A percentile compares a stretch with the other conserved stretches of the same genome.
phyloP scores from a whole-genome alignment of 352 stramenopile species.

The Elongisporangium prolatum region DNA sequence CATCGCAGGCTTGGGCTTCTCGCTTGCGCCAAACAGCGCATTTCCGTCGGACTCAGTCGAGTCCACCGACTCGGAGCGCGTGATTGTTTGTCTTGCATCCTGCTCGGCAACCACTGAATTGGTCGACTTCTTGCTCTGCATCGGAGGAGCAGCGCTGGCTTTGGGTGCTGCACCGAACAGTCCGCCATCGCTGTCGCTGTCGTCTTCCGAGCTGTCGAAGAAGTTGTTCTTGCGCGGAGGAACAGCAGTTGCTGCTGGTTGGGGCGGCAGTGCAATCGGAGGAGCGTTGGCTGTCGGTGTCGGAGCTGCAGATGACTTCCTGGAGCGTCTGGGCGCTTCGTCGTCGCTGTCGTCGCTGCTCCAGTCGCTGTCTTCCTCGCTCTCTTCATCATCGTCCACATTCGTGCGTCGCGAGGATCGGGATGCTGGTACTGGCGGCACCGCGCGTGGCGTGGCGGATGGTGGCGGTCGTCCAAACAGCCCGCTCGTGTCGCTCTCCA shows the following conservation, averaged over 20 bases:
- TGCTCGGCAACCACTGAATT: constrained; percentile 33
- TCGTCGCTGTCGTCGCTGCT: constrained; percentile 35
- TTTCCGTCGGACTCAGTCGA: constrained; percentile 17
- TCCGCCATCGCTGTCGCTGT: constrained; percentile 48
- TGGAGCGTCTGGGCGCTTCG: constrained; percentile 14
- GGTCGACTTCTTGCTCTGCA: constrained; percentile 20
- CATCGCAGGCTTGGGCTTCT: constrained; percentile 4
- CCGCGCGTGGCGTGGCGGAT: constrained; percentile 9
- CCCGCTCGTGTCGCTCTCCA: constrained; percentile 51
- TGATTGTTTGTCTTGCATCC: not conserved
- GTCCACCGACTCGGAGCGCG: constrained; percentile 17
- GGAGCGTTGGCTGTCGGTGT: constrained; percentile 6
- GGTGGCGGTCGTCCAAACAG: constrained; percentile 43
- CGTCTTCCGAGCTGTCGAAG: constrained; percentile 52
- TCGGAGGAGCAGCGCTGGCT: constrained; percentile 10
- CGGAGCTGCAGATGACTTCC: constrained; percentile 10
- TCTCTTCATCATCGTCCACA: constrained; percentile 39
- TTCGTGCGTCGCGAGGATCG: constrained; percentile 21
- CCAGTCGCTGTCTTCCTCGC: constrained; percentile 44
- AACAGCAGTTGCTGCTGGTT: constrained; percentile 14
- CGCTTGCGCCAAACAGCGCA: constrained; percentile 16
- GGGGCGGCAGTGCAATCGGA: not conserved
- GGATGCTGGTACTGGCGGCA: constrained; percentile 8
- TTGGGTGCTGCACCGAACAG: constrained; percentile 39
- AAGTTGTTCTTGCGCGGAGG: constrained; percentile 36